Percentiles rank a stretch among this genome's conserved stretches.
These are phyloP conservation scores for Phytophthora vignae DNA, from an alignment of 352 stramenopile species.

Conservation along the genomic window DNA sequence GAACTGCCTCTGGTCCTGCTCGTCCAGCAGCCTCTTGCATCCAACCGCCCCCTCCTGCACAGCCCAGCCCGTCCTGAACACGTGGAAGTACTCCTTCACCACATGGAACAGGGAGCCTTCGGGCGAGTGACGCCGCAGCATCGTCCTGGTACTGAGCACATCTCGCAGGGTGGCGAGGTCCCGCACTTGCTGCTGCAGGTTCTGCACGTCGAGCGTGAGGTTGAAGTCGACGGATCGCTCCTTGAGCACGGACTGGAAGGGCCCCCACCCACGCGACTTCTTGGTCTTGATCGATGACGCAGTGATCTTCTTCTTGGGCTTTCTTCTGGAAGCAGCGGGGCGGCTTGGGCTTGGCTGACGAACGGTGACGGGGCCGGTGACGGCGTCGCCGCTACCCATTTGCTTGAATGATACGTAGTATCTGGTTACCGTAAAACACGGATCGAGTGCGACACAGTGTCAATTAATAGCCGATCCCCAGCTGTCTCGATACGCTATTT, in stretches of 20 bases:
- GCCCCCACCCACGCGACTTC: slow-evolving; percentile 29
- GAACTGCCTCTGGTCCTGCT: slow-evolving; percentile 40
- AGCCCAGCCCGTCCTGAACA: slow-evolving; percentile 23
- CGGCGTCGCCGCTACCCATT: not conserved
- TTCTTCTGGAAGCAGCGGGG: not conserved
- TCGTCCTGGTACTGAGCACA: not conserved
- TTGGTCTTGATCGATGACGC: not conserved
- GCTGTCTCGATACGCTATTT: no score
- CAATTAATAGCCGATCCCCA: no score
- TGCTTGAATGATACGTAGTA: not conserved
- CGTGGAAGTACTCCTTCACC: slow-evolving; percentile 38
- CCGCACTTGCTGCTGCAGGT: slow-evolving; percentile 44
- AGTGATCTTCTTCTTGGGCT: not conserved
- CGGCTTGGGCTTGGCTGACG: not conserved
- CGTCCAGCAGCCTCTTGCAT: slow-evolving; percentile 19
- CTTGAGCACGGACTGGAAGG: slow-evolving; percentile 40
- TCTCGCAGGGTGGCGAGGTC: slow-evolving; percentile 25
- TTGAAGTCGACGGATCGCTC: slow-evolving; percentile 55
- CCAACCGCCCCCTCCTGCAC: not conserved
- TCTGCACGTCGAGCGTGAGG: slow-evolving; percentile 53
- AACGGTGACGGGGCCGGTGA: not conserved
- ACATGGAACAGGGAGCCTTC: slow-evolving; percentile 38
- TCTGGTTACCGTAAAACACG: no score
- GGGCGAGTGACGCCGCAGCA: slow-evolving; percentile 7
- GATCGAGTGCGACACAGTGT: no score